phyloP scores from a whole-genome alignment of 177 flowering plant genomes.

The Vitis hybrid region DNA sequence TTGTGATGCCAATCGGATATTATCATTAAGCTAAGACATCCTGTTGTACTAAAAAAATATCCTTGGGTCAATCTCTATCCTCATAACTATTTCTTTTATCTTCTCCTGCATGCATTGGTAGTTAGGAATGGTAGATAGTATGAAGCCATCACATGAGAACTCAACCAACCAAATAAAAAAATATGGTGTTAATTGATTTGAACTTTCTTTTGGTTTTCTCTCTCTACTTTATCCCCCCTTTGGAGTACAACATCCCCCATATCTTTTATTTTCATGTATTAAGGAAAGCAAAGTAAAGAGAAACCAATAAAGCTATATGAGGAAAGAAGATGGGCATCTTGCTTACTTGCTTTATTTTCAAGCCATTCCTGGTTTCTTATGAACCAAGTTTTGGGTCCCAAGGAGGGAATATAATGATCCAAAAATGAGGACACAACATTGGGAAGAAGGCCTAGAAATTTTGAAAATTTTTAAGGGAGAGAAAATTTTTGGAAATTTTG shows the following conservation, averaged over 20 bases:
- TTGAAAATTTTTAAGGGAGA: neutral
- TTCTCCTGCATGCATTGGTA: slow-evolving; percentile 9
- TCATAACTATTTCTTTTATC: neutral
- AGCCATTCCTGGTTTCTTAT: slow-evolving; percentile 13
- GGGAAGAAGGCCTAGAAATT: neutral
- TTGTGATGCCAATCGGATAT: too few relatives aligned
- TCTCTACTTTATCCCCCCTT: slow-evolving; percentile 1
- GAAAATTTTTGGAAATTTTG: neutral
- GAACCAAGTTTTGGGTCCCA: slow-evolving; percentile 7
- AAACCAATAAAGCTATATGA: slow-evolving; percentile 6
- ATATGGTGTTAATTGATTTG: slow-evolving; percentile 9
- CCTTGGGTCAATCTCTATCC: neutral
- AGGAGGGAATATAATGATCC: neutral
- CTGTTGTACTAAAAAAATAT: too few relatives aligned
- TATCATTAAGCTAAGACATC: too few relatives aligned
- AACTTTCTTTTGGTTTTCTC: slow-evolving; percentile 13
- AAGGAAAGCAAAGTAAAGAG: slow-evolving; percentile 11
- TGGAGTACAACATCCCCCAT: neutral
- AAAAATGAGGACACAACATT: neutral
- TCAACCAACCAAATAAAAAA: slow-evolving; percentile 10
- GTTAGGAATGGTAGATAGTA: slow-evolving; percentile 44
- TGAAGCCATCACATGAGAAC: slow-evolving; percentile 29
- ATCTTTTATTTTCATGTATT: slow-evolving; percentile 1
- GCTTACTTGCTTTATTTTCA: slow-evolving; percentile 8
- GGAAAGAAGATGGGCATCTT: slow-evolving; percentile 1